These are phyloP conservation scores for Basipetospora chlamydospora DNA, from an alignment of 2,329 filamentous ascomycete genomes.

Conservation along the genomic window DNA sequence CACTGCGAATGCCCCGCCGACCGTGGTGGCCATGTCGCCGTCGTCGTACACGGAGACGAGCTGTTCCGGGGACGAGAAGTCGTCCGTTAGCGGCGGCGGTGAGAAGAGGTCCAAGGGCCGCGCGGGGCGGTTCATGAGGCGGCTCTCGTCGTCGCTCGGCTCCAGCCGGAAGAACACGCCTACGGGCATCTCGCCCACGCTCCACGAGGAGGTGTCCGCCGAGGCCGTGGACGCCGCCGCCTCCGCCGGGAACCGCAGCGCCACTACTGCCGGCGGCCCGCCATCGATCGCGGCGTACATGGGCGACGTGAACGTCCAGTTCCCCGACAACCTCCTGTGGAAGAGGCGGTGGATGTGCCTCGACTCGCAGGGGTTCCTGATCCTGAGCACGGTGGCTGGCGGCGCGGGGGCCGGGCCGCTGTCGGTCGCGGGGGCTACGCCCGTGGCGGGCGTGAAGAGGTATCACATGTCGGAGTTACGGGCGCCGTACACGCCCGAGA, in stretches of 20 bases:
- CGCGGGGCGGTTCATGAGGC: conserved; percentile 42
- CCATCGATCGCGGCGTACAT: conserved; percentile 48
- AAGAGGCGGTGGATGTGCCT: conserved; percentile 83
- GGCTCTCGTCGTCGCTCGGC: conserved; percentile 39
- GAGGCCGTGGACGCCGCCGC: conserved; percentile 16
- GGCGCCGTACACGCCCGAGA: conserved; percentile 66
- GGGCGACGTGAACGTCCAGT: conserved; percentile 91
- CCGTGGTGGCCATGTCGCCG: conserved; percentile 21
- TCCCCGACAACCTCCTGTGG: conserved; percentile 91
- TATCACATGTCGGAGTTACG: conserved; percentile 81
- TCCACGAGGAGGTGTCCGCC: conserved; percentile 31
- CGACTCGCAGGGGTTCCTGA: conserved; percentile 69
- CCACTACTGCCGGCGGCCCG: too few species aligned
- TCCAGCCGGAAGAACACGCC: conserved; percentile 28
- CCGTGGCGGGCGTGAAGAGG: conserved; percentile 49
- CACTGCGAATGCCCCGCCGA: conserved; percentile 11
- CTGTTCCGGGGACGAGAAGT: conserved; percentile 32
- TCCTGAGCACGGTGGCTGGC: conserved; percentile 50
- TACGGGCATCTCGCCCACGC: conserved; percentile 31
- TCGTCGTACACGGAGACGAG: conserved; percentile 27
- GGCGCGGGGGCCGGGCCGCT: conserved; percentile 30
- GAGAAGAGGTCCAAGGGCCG: conserved; percentile 34
- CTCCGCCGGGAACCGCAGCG: conserved; percentile 13
- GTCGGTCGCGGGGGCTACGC: conserved; percentile 29
- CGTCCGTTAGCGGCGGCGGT: conserved; percentile 18